phyloP scores from a whole-genome alignment of 2,329 filamentous ascomycete genomes.

The Emergomyces pasteurianus region DNA sequence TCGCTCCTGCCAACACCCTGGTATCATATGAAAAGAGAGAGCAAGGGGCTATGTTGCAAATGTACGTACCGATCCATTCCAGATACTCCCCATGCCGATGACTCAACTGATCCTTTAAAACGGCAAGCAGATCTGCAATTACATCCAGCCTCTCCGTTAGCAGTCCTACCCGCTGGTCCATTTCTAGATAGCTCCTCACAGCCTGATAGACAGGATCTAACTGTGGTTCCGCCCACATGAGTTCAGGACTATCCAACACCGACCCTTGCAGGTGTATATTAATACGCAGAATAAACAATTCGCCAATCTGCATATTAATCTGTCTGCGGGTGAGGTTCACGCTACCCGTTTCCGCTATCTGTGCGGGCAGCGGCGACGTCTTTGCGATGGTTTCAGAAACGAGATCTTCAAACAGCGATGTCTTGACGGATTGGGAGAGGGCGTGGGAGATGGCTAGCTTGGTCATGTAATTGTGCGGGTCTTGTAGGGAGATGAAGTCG shows the following conservation, averaged over 20 bases:
- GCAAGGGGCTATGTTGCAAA: neutral
- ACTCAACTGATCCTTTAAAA: constrained; percentile 89
- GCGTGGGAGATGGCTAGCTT: constrained; percentile 95
- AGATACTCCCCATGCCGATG: constrained; percentile 84
- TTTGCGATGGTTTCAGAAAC: constrained; percentile 87
- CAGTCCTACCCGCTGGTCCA: constrained; percentile 87
- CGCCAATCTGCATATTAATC: constrained; percentile 99
- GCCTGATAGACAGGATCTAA: constrained; percentile 94
- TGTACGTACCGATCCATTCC: constrained; percentile 75
- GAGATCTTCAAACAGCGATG: constrained; percentile 89
- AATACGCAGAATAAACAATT: constrained; percentile 93
- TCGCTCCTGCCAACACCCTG: too few relatives aligned
- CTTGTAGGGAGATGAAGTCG: constrained; percentile 89
- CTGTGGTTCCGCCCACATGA: constrained; percentile 98
- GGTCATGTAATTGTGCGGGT: constrained; percentile 96
- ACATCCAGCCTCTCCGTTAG: constrained; percentile 85
- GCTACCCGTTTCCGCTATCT: constrained; percentile 85
- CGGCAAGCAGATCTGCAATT: constrained; percentile 82
- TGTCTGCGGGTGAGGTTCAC: constrained; percentile 77
- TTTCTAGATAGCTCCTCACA: constrained; percentile 89
- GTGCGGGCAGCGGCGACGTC: constrained; percentile 83
- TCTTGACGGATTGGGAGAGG: constrained; percentile 92
- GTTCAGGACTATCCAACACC: constrained; percentile 88
- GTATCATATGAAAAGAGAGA: neutral
- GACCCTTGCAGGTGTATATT: constrained; percentile 97